phyloP scores from a whole-genome alignment of 1,284 basidiomycete species.

The Moesziomyces antarcticus region DNA sequence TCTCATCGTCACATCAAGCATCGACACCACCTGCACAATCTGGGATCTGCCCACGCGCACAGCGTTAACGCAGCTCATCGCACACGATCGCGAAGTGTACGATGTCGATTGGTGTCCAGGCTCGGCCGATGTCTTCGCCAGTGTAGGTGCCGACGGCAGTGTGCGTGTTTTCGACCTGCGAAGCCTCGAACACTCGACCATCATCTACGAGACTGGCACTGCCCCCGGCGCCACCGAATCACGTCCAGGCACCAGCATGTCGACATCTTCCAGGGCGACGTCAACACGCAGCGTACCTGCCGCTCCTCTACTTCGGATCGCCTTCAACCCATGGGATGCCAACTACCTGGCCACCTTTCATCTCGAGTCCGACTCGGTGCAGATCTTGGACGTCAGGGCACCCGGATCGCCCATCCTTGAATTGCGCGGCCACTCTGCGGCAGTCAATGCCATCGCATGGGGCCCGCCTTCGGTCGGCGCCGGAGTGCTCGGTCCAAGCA shows the following conservation, averaged over 20 bases:
- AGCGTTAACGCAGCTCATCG: conserved; percentile 88
- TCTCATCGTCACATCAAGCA: conserved; percentile 73
- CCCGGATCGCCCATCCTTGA: conserved; percentile 66
- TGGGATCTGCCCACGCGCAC: conserved; percentile 95
- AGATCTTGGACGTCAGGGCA: conserved; percentile 67
- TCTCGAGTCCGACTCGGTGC: conserved; percentile 63
- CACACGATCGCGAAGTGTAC: conserved; percentile 97
- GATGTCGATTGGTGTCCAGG: conserved; percentile 98
- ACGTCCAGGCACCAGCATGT: conserved; percentile 52
- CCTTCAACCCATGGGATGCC: conserved; percentile 68
- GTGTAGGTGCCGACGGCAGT: conserved; percentile 96
- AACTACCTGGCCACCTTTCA: conserved; percentile 68
- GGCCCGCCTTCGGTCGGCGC: conserved; percentile 60
- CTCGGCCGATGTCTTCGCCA: conserved; percentile 97
- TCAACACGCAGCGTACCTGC: conserved; percentile 40
- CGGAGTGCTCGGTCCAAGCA: conserved; percentile 55
- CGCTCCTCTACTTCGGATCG: conserved; percentile 64
- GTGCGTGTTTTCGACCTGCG: conserved; percentile 96
- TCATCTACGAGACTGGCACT: conserved; percentile 81
- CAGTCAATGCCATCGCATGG: conserved; percentile 66
- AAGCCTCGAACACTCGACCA: conserved; percentile 96
- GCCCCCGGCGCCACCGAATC: conserved; percentile 43
- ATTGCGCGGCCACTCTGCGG: conserved; percentile 62
- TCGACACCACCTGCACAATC: conserved; percentile 70
- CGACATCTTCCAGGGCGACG: conserved; percentile 35